Evolutionary conservation across 306 rosid species (phyloP), one percentile per base, ranked within the genome.

Genomic region (Pyrus betulifolia): DNA sequence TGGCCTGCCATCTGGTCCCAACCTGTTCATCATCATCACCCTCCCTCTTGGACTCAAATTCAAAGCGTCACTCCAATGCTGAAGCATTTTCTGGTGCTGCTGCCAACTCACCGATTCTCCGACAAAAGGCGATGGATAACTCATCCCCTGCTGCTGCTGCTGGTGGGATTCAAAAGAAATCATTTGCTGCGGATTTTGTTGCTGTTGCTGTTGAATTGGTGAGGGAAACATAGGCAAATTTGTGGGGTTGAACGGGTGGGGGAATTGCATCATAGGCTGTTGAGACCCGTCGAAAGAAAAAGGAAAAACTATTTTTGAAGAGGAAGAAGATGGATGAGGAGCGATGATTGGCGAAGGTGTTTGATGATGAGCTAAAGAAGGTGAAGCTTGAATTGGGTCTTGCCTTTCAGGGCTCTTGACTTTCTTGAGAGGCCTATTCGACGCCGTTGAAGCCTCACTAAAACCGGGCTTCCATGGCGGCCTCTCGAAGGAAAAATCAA

Each of bases 51-150:
- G 93, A 74, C 91, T 90, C 18, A 90, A 74, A 82, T 90, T 88
- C 88, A 90, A 59, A 6, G 98, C 82, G 2, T 90, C 93, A 30
- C 93, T 90, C 95, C 98, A 91, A 65, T 90, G 74, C 77, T 84
- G 91, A 72, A 88, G 89, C 77, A 88, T 71, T 17, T 91, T 87
- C 22, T 88, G 91, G 9, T 82, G 89, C 0, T 80, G 89, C 38
- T 80, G 90, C 23, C 67, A 83, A 27, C 64, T 18, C 11, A 80
- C 40, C 0, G 80, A 60, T 11, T 86, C 89, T 67, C 77, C 78
- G 4, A 71, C 28, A 28, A 84, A 64, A 45, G 77, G 71, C 0
- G 70, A 86, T 8, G 89, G 95, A 63, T 72, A 86, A 15, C 67
- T 75, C n/a, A 80, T 45, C 76, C 74, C 83, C 1, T 72, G 73